Percentiles rank a stretch among this genome's conserved stretches.
phyloP scores from a whole-genome alignment of 2,329 filamentous ascomycete species.

The Cercospora berteroae region DNA sequence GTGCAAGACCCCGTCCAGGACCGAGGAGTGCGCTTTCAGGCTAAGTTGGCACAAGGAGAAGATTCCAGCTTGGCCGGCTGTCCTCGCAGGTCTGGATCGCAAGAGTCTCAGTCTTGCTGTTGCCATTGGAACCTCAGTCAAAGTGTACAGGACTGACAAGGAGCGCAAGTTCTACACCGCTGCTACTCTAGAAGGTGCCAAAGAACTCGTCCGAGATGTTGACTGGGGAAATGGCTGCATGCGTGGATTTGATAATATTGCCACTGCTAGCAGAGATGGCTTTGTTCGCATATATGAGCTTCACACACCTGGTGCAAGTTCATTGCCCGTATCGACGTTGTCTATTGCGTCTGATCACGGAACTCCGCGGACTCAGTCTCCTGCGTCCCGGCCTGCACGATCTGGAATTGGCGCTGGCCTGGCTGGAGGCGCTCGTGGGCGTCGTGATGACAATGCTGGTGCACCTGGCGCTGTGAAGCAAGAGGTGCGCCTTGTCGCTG shows the following conservation, averaged over 20 bases:
- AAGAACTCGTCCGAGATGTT: slow-evolving; percentile 73
- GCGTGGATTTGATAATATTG: slow-evolving; percentile 83
- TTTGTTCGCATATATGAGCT: slow-evolving; percentile 84
- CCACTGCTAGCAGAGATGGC: slow-evolving; percentile 90
- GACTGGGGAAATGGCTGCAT: slow-evolving; percentile 92
- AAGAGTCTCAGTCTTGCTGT: slow-evolving; percentile 81
- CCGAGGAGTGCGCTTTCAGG: slow-evolving; percentile 83
- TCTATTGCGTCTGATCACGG: slow-evolving; percentile 17
- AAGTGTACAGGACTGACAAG: slow-evolving; percentile 75
- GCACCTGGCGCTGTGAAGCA: slow-evolving; percentile 65
- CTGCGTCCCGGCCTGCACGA: slow-evolving; percentile 18
- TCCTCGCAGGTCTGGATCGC: slow-evolving; percentile 75
- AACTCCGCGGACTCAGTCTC: slow-evolving; percentile 19
- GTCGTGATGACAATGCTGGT: slow-evolving; percentile 55
- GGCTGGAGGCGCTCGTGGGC: slow-evolving; percentile 48
- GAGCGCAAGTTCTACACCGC: slow-evolving; percentile 82
- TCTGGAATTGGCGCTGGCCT: slow-evolving; percentile 57
- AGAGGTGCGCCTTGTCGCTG: slow-evolving; percentile 61
- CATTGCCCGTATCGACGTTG: slow-evolving; percentile 19
- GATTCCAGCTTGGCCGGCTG: slow-evolving; percentile 71
- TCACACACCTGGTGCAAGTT: slow-evolving; percentile 52
- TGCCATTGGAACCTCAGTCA: slow-evolving; percentile 78
- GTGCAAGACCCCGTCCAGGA: slow-evolving; percentile 66
- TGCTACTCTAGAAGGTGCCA: slow-evolving; percentile 70
- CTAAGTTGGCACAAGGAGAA: slow-evolving; percentile 87